Base-by-base conservation (phyloP, 1,284 basidiomycete species). In the Clitocybe nebularis region DNA sequence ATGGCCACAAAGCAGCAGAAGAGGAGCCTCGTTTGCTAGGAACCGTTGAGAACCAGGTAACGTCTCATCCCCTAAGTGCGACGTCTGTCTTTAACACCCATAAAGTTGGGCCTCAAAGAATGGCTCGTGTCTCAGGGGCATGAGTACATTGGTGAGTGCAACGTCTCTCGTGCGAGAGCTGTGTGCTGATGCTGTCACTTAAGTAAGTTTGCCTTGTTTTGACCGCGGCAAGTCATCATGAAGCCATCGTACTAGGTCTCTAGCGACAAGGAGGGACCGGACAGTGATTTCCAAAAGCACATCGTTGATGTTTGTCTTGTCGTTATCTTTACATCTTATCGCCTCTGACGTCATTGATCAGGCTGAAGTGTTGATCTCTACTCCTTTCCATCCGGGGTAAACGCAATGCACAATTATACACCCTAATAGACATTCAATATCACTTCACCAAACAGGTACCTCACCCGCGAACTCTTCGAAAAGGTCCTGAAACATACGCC, bases 231-330 rank as follows among this genome's bases (percentile, higher is more conserved):
- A 20, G 19, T 26, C 14, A 26, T 41, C 47, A 7, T 24, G 8
- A 17, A 16, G 20, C 20, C 25, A 19, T 17, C 10, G 13, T 23
- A n/a, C 32, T 47, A 84, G 81, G 89, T 92, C 42, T 84, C 88
- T 30, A 83, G 82, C 60, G 82, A 83, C 75, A 96, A 96, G 69
- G 93, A 96, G 61, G 90, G 91, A 22, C 71, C 84, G 7, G 71
- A 89, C 62, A 89, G 85, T 45, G 84, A 77, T 51, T 94, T 97
- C 74, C 84, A 91, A 60, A 90, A 92, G 66, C 77, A 96, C 62
- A 77, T 96, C 50, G 76, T 77, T 45, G 91, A 94, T 61, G 87
- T 89, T 56, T 46, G 80, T 66, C 7, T 29, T 23, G 19, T 33
- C 14, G 36, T 22, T 20, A 17, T 33, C 11, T 35, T 20, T 19